Conservation (phyloP, 1,139 yeast species). For the Protomyces macrosporus region DNA sequence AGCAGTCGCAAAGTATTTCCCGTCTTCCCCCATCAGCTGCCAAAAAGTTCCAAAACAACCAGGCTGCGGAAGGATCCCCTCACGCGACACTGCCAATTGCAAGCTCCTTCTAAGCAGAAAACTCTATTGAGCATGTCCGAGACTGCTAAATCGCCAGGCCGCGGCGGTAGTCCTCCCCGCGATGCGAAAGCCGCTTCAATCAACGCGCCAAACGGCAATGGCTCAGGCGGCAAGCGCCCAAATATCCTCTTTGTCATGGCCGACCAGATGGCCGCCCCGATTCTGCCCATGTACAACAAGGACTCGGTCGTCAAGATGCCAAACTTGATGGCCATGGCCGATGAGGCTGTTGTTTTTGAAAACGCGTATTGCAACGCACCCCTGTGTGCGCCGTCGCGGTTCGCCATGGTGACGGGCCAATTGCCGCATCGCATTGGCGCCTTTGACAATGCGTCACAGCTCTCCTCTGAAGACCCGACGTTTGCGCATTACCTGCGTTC, state of each 20-base stretch:
- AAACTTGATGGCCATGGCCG: conserved; percentile 19
- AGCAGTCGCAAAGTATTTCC: too few relatives aligned
- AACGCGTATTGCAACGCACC: conserved; percentile 24
- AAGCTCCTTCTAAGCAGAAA: too few relatives aligned
- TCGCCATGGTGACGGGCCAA: conserved; percentile 25
- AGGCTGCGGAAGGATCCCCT: background rate
- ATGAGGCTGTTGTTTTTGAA: conserved; percentile 21
- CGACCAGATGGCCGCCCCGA: conserved; percentile 25
- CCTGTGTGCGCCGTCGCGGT: conserved; percentile 24
- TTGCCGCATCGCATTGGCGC: conserved; percentile 25
- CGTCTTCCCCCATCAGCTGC: too few relatives aligned
- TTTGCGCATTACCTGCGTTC: conserved; percentile 23
- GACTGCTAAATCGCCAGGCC: too few relatives aligned
- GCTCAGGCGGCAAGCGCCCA: conserved; percentile 12
- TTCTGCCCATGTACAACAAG: conserved; percentile 19
- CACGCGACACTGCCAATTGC: background rate
- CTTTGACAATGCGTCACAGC: conserved; percentile 22
- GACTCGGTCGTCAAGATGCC: conserved; percentile 22
- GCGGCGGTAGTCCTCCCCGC: too few relatives aligned
- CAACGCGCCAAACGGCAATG: background rate
- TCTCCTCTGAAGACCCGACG: conserved; percentile 19
- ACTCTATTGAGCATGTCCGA: too few relatives aligned
- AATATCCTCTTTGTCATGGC: conserved; percentile 26
- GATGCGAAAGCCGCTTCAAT: too few relatives aligned
- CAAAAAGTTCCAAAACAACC: too few relatives aligned